Evolutionary conservation across 495 filamentous ascomycete genomes (phyloP).

Genomic region (Extremus antarcticus): DNA sequence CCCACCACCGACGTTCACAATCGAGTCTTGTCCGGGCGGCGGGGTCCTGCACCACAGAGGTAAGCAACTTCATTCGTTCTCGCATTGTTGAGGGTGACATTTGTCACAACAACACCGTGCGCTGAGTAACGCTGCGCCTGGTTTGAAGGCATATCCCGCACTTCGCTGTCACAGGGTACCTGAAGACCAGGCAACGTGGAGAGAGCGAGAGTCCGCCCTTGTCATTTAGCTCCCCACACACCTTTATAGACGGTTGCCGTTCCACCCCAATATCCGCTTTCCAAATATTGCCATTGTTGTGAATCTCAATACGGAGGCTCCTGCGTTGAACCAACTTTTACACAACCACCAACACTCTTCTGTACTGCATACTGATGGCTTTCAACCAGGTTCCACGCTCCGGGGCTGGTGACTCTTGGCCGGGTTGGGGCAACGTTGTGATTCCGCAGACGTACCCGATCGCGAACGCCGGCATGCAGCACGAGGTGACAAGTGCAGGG

Average conservation of each 20-base stretch:
- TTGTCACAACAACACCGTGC: neutral
- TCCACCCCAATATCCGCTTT: neutral
- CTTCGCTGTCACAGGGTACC: neutral
- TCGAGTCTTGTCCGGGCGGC: neutral
- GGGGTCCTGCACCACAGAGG: neutral
- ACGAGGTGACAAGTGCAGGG: slow-evolving; percentile 1
- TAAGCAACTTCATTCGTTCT: neutral
- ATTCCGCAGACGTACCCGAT: neutral
- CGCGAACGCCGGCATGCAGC: neutral
- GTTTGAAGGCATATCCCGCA: neutral
- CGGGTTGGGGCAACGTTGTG: neutral
- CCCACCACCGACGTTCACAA: neutral
- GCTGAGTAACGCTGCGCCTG: neutral
- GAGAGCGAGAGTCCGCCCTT: neutral
- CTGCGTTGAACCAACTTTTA: neutral
- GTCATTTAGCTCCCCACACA: neutral
- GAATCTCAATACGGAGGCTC: neutral
- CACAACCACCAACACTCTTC: neutral
- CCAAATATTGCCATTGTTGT: neutral
- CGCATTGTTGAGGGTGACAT: neutral
- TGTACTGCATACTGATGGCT: neutral
- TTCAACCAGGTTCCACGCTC: neutral
- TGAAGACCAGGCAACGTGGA: neutral
- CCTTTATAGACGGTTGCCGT: neutral
- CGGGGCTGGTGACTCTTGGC: neutral